These are phyloP conservation scores for Malus hybrid DNA, from an alignment of 331 rosid species.

Conservation along the genomic window DNA sequence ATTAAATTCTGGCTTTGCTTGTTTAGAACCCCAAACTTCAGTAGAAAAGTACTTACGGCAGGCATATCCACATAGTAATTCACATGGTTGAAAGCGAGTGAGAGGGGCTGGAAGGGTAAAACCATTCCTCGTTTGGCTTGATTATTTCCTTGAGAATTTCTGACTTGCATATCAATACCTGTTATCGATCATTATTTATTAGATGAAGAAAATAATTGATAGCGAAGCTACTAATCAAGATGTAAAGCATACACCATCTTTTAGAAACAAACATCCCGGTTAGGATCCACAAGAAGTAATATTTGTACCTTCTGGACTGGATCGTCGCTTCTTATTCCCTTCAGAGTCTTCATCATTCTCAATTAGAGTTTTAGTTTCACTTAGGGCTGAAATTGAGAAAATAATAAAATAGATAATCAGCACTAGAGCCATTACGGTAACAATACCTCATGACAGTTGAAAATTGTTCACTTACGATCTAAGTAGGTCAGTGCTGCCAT, in stretches of 20 bases:
- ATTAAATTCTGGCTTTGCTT: not conserved
- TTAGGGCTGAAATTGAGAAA: constrained; percentile 39
- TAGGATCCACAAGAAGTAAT: not conserved
- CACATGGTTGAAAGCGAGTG: constrained; percentile 47
- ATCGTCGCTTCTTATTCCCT: constrained; percentile 12
- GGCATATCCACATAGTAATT: constrained; percentile 64
- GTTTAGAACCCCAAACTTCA: not conserved
- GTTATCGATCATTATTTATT: not conserved
- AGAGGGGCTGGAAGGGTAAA: constrained; percentile 51
- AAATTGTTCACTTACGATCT: constrained; percentile 31
- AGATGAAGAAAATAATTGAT: not conserved
- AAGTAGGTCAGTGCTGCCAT: constrained; percentile 30
- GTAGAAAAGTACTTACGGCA: constrained; percentile 27
- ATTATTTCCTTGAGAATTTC: constrained; percentile 18
- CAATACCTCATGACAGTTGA: not conserved
- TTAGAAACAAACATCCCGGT: not conserved
- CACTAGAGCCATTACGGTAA: not conserved
- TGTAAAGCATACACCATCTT: not conserved
- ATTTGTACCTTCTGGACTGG: constrained; percentile 17
- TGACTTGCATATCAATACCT: constrained; percentile 22
- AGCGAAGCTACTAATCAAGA: not conserved
- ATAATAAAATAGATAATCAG: not conserved
- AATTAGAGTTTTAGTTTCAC: constrained; percentile 42
- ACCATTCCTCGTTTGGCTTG: constrained; percentile 35
- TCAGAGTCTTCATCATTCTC: constrained; percentile 25